Evolutionary conservation across 768 basidiomycete genomes (phyloP).

Genomic region (Tremella yokohamensis): DNA sequence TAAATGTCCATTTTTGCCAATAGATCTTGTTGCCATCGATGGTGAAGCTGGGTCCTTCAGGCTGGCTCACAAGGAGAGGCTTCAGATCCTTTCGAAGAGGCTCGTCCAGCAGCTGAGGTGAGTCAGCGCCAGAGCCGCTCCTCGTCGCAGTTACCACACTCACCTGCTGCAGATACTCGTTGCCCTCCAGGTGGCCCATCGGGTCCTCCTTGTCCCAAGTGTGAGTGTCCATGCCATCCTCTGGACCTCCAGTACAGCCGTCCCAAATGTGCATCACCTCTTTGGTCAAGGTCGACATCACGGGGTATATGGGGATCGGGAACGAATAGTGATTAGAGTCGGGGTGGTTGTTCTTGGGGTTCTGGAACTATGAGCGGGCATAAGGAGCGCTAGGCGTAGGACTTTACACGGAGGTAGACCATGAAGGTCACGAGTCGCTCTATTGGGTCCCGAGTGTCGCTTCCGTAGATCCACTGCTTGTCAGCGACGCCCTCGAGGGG

Average conservation of each 20-base stretch:
- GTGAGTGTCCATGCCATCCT: slow-evolving; percentile 9
- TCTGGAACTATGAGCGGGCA: no score
- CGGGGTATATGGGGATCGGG: slow-evolving; percentile 16
- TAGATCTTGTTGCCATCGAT: slow-evolving; percentile 74
- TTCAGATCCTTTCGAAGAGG: slow-evolving; percentile 7
- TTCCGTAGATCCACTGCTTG: no score
- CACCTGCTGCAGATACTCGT: slow-evolving; percentile 2
- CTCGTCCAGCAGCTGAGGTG: no score
- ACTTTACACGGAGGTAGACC: no score
- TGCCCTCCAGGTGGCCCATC: not conserved
- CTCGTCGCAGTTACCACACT: no score
- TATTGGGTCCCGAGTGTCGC: no score
- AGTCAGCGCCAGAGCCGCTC: no score
- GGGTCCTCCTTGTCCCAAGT: slow-evolving; percentile 61
- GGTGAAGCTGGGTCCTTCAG: slow-evolving; percentile 58
- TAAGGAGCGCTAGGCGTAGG: no score
- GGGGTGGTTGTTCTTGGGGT: not conserved
- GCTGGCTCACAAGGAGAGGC: slow-evolving; percentile 10
- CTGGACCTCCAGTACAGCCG: no score
- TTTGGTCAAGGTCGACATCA: not conserved
- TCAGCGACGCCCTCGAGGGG: no score
- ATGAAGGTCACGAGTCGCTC: no score
- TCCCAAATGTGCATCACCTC: no score
- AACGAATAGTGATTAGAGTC: slow-evolving; percentile 28
- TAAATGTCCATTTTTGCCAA: slow-evolving; percentile 87